A percentile compares a stretch with the other conserved stretches of the same genome.
These are phyloP conservation scores for Xylariaceae sp. DNA, from an alignment of 2,329 filamentous ascomycete genomes.

Conservation along the genomic window DNA sequence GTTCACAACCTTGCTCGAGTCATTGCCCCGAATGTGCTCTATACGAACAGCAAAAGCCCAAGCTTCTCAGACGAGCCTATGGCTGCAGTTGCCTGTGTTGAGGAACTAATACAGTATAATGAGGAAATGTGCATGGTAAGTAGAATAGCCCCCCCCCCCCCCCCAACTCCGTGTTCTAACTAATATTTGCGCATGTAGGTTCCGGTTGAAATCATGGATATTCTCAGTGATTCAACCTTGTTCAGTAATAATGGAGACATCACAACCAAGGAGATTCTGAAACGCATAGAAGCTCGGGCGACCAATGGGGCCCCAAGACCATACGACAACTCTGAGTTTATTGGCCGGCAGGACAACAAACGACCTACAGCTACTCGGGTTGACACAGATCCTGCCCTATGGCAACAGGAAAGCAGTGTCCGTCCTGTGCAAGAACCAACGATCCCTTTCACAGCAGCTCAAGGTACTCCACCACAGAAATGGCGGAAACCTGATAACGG, in stretches of 20 bases:
- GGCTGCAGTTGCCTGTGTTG: slow-evolving; percentile 88
- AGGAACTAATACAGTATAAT: slow-evolving; percentile 87
- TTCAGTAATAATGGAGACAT: slow-evolving; percentile 84
- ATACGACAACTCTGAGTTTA: slow-evolving; percentile 61
- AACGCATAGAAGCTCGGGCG: slow-evolving; percentile 81
- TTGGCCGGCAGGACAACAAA: slow-evolving; percentile 61
- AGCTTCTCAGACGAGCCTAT: slow-evolving; percentile 86
- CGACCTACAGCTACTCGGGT: slow-evolving; percentile 65
- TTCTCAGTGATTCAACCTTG: slow-evolving; percentile 80
- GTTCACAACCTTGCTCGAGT: slow-evolving; percentile 96
- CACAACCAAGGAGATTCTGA: slow-evolving; percentile 96
- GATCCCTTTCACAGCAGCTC: slow-evolving; percentile 43
- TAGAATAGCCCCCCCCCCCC: slow-evolving; percentile 21
- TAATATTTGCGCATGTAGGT: slow-evolving; percentile 64
- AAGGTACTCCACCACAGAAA: slow-evolving; percentile 53
- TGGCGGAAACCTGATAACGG: slow-evolving; percentile 51
- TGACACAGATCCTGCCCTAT: slow-evolving; percentile 83
- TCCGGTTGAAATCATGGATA: slow-evolving; percentile 84
- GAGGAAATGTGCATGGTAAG: slow-evolving; percentile 97
- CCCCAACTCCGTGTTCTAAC: slow-evolving; percentile 1
- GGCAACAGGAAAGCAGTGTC: slow-evolving; percentile 83
- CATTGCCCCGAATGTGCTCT: slow-evolving; percentile 93
- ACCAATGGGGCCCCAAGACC: slow-evolving; percentile 55
- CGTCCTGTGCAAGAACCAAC: slow-evolving; percentile 72
- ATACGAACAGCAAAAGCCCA: slow-evolving; percentile 66